Percentiles rank a stretch among this genome's conserved stretches.
These are phyloP conservation scores for Pisolithus orientalis DNA, from an alignment of 768 basidiomycete species.

Conservation along the genomic window DNA sequence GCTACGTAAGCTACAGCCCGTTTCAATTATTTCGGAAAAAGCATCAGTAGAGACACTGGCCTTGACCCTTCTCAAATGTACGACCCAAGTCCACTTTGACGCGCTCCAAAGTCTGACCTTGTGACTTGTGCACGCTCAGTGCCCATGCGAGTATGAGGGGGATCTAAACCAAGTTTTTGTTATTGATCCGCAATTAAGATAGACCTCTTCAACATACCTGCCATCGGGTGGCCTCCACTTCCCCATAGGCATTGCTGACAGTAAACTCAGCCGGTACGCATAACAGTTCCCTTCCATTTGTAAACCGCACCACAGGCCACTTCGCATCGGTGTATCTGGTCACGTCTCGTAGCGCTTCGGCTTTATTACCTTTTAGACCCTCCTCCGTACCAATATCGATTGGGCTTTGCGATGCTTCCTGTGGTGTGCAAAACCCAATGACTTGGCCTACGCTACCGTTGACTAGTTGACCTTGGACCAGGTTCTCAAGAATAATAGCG, in stretches of 20 bases:
- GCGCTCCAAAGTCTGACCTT: slow-evolving; percentile 82
- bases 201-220: slow-evolving; percentile 37
- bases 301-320: slow-evolving; percentile 65
- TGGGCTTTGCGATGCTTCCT: slow-evolving; percentile 35
- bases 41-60: slow-evolving; percentile 26
- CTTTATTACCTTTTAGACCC: slow-evolving; percentile 25
- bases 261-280: slow-evolving; percentile 57
- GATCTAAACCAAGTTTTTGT: slow-evolving; percentile 27
- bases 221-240: slow-evolving; percentile 49
- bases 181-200: not conserved
- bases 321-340: slow-evolving; percentile 19
- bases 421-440: slow-evolving; percentile 36
- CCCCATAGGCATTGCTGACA: slow-evolving; percentile 53
- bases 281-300: slow-evolving; percentile 38
- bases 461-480: slow-evolving; percentile 60
- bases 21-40: not conserved
- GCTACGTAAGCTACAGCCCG: slow-evolving; percentile 54
- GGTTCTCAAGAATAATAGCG: slow-evolving; percentile 39
- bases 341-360: slow-evolving; percentile 9
- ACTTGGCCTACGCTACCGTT: slow-evolving; percentile 67
- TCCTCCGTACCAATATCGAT: slow-evolving; percentile 34
- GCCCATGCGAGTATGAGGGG: slow-evolving; percentile 80
- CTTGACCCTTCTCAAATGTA: slow-evolving; percentile 80
- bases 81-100: slow-evolving; percentile 73
- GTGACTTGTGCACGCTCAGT: slow-evolving; percentile 82